Conservation (phyloP, 331 rosid species). For the Acacia concinna region DNA sequence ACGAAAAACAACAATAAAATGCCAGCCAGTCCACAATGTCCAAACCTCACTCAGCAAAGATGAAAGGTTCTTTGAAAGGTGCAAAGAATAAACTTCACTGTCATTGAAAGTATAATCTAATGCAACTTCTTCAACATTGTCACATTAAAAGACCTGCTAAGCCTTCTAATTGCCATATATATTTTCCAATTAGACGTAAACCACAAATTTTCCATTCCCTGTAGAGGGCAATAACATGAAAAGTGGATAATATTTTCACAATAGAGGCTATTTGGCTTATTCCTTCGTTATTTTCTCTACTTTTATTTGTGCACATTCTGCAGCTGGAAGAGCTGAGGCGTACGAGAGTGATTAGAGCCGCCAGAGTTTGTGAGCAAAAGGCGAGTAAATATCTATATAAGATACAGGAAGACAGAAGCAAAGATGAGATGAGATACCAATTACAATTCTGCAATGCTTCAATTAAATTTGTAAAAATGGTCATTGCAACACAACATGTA, state of each 20-base stretch:
- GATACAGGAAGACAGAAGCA: constrained; percentile 3
- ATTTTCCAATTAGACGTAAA: background rate
- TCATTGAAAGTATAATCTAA: background rate
- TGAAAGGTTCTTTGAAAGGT: constrained; percentile 4
- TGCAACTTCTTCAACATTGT: background rate
- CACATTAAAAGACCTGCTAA: background rate
- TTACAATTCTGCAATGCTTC: constrained; percentile 47
- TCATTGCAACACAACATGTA: constrained; percentile 52
- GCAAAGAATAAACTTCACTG: background rate
- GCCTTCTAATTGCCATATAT: background rate
- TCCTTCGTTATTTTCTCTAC: background rate
- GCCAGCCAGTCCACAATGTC: background rate
- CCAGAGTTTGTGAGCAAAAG: constrained; percentile 12
- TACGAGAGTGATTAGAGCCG: background rate
- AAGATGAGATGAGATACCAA: constrained; percentile 34
- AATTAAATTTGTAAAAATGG: constrained; percentile 49
- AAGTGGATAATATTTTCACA: background rate
- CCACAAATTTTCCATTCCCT: background rate
- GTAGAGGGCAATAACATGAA: background rate
- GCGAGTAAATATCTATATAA: background rate
- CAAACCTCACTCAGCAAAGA: background rate
- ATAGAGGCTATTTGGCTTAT: background rate
- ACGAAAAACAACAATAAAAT: background rate
- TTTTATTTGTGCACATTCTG: background rate
- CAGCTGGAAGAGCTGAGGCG: background rate